A percentile compares a stretch with the other conserved stretches of the same genome.
phyloP scores from a whole-genome alignment of 2,329 filamentous ascomycete species.

The Pseudogymnoascus sp. region DNA sequence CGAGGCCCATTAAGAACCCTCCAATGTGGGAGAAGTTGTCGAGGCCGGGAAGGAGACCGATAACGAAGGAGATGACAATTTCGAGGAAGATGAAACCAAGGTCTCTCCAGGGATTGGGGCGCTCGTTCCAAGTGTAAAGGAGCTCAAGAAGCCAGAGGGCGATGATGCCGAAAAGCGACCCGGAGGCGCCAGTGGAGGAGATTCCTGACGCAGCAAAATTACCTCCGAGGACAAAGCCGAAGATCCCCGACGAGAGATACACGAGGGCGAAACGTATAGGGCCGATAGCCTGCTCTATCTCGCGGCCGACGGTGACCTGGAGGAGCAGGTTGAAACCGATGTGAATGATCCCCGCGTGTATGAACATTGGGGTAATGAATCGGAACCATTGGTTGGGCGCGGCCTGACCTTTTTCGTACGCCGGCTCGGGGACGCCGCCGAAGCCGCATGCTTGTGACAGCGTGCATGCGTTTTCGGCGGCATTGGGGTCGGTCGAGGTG shows the following conservation, averaged over 20 bases:
- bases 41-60: constrained; percentile 82
- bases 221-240: constrained; percentile 88
- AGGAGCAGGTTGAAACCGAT: constrained; percentile 93
- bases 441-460: constrained; percentile 81
- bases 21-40: constrained; percentile 98
- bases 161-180: constrained; percentile 83
- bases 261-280: constrained; percentile 81
- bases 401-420: constrained; percentile 34
- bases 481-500: constrained; percentile 47
- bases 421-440: constrained; percentile 35
- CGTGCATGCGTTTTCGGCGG: constrained; percentile 51
- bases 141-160: constrained; percentile 83
- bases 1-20: constrained; percentile 86
- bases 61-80: constrained; percentile 79
- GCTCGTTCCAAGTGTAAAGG: constrained; percentile 83
- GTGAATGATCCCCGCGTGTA: constrained; percentile 89
- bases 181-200: constrained; percentile 81
- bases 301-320: constrained; percentile 79
- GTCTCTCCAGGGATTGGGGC: constrained; percentile 68
- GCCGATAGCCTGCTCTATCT: constrained; percentile 89
- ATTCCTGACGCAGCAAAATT: constrained; percentile 82
- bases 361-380: constrained; percentile 91
- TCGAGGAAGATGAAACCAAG: constrained; percentile 82
- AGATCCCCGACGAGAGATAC: constrained; percentile 86
- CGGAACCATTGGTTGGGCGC: constrained; percentile 89